These are phyloP conservation scores for Entomortierella parvispora DNA, from an alignment of 192 early-diverging fungal species.

Conservation along the genomic window DNA sequence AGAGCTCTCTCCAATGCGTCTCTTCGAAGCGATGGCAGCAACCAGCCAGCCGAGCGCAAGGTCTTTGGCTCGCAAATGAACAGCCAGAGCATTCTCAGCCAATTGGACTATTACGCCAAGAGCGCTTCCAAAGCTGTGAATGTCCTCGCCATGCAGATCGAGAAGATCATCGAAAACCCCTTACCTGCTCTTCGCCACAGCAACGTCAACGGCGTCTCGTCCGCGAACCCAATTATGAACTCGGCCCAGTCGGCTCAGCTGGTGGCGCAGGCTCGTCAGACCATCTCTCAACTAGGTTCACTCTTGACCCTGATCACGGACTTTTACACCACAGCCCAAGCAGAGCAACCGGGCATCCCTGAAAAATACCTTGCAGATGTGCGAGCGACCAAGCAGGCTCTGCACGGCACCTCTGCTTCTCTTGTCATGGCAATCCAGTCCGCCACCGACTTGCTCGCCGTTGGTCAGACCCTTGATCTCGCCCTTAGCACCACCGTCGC, in stretches of 20 bases:
- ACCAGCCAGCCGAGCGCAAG: constrained; percentile 17
- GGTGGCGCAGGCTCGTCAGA: constrained; percentile 51
- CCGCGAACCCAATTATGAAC: constrained; percentile 41
- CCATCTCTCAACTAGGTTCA: constrained; percentile 53
- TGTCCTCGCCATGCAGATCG: constrained; percentile 46
- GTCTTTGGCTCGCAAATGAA: constrained; percentile 41
- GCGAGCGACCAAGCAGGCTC: constrained; percentile 67
- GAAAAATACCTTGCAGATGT: constrained; percentile 62
- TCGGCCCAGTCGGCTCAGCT: constrained; percentile 54
- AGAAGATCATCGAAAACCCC: constrained; percentile 43
- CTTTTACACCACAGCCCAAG: constrained; percentile 22
- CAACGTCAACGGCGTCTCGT: constrained; percentile 9
- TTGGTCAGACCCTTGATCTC: constrained; percentile 62
- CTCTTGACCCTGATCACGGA: constrained; percentile 54
- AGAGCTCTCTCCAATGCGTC: constrained; percentile 45
- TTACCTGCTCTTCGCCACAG: constrained; percentile 10
- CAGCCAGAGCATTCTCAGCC: constrained; percentile 40
- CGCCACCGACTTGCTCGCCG: constrained; percentile 67
- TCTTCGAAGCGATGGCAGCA: constrained; percentile 17
- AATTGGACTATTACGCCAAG: constrained; percentile 52
- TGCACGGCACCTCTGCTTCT: constrained; percentile 72
- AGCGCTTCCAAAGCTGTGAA: constrained; percentile 48
- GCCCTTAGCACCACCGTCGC: constrained; percentile 59
- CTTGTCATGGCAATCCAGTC: constrained; percentile 68
- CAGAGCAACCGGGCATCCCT: constrained; percentile 17